Evolutionary conservation across 2,329 filamentous ascomycete species (phyloP), one percentile per base, ranked within the genome.

Genomic region (Colletotrichum musicola): DNA sequence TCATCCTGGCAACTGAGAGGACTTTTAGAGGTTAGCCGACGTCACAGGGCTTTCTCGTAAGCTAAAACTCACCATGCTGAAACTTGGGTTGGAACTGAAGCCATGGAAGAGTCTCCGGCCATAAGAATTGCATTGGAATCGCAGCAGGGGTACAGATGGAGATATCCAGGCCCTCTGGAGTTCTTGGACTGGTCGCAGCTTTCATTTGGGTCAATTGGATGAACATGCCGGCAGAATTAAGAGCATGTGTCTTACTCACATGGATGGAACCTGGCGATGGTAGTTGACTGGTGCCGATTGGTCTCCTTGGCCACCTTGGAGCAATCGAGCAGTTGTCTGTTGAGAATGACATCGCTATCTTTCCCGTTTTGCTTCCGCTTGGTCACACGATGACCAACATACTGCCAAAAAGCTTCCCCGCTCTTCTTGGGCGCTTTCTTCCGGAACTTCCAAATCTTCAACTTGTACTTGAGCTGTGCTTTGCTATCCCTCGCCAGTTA

Each of bases 401-500:
- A 50, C 3, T 59, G 61, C 65, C 65, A 68, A n/a, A 58, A 1
- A 1, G 0, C 27, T 1, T 20, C 13, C 4, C 53, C 13, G 1
- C 14, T 22, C 0, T 54, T 22, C 46, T 64, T 68, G 1, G 54
- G 27, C 0, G 13, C 30, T 4, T 25, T 54, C 2, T 47, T 68
- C 0, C 60, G 35, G 3, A 64, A n/a, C 1, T n/a, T 40, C 61
- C 65, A 68, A 10, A 30, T 22, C 4, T 20, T 54, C 30, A 68
- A 18, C 54, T 59, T 68, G 16, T 64, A 64, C 18, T 68, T 61
- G 9, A 68, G 54, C 25, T 68, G 60, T 1, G 46, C 18, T 47
- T 59, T 59, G 0, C 60, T 64, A 9, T 20, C 1, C 6, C 20
- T 16, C 10, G 10, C 4, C 10, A 20, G 20, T 49, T 9, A 47